Conservation (phyloP, 148 eudicot genomes). For the Spergularia marina region DNA sequence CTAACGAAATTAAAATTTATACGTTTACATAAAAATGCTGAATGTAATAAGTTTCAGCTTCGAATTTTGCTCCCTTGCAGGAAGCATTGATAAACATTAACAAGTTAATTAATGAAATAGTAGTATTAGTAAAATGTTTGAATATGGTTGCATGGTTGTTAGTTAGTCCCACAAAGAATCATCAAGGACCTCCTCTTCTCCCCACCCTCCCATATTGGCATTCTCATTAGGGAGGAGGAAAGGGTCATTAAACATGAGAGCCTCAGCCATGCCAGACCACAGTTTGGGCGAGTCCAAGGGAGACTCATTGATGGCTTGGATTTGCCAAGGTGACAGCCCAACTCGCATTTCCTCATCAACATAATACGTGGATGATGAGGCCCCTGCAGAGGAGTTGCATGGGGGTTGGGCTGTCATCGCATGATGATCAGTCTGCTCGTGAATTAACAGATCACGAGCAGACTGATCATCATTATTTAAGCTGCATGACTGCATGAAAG, state of each 20-base stretch:
- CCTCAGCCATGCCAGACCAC: conserved; percentile 42
- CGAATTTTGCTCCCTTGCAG: no score
- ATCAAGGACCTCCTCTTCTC: conserved; percentile 39
- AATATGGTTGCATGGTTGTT: background rate
- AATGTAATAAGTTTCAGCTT: no score
- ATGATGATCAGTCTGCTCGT: background rate
- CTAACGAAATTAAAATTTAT: no score
- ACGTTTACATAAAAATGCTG: no score
- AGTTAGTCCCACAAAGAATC: conserved; percentile 48
- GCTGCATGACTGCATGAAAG: background rate
- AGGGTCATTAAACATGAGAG: conserved; percentile 23
- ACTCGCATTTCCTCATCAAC: conserved; percentile 34
- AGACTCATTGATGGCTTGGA: conserved; percentile 71
- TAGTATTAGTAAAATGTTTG: background rate
- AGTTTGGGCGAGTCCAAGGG: conserved; percentile 61
- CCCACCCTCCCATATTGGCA: conserved; percentile 20
- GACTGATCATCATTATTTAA: conserved; percentile 7
- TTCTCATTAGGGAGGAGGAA: background rate
- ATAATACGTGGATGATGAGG: background rate
- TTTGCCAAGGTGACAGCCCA: conserved; percentile 56
- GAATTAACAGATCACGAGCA: background rate
- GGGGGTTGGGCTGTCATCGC: conserved; percentile 21
- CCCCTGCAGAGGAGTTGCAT: background rate
- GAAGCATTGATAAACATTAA: no score
- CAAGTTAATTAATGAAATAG: background rate